Evolutionary conservation across 169 alveolate species (phyloP).

Genomic region (Cystoisospora suis): DNA sequence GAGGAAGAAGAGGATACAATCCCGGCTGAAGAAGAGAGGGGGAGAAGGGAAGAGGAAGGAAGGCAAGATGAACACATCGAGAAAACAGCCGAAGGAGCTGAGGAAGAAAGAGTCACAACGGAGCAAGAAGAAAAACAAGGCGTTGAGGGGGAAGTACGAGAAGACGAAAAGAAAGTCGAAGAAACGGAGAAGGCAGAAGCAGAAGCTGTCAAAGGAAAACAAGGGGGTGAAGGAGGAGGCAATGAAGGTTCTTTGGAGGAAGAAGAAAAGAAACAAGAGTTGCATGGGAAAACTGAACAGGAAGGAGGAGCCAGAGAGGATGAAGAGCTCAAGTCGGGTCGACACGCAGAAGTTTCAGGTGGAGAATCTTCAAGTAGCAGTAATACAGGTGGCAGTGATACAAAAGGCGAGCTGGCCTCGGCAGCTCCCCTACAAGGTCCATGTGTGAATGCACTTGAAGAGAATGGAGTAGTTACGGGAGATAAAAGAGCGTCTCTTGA

Average conservation of each 20-base stretch:
- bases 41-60: background rate
- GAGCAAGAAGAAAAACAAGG: background rate
- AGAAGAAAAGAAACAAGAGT: background rate
- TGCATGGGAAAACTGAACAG: background rate
- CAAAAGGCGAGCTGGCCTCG: no score
- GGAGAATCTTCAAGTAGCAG: no score
- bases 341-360: no score
- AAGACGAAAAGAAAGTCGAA: background rate
- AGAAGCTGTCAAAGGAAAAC: background rate
- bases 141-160: background rate
- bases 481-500: no score
- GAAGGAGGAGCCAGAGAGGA: background rate
- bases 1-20: conserved; percentile 4
- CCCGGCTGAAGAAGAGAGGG: background rate
- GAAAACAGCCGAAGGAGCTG: background rate
- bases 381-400: no score
- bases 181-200: background rate
- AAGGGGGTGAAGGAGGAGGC: background rate
- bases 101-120: background rate
- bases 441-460: no score
- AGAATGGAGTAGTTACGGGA: no score
- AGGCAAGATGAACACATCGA: background rate
- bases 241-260: background rate
- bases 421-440: no score
- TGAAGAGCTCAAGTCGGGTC: no score